phyloP scores from a whole-genome alignment of 2,329 filamentous ascomycete species.

The Cladorrhinum sp. region DNA sequence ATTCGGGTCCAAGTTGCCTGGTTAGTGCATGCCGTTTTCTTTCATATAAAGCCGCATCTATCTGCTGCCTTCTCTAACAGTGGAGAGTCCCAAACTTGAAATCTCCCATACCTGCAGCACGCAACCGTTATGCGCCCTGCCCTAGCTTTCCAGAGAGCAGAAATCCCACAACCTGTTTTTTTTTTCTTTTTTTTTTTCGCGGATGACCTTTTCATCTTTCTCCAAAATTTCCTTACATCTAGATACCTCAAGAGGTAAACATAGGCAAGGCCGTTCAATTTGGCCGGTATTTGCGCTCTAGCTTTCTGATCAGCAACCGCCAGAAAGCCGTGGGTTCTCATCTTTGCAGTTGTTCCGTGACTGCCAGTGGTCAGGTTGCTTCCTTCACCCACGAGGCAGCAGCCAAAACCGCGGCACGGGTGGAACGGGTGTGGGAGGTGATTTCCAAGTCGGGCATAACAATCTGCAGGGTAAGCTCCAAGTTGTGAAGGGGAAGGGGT shows the following conservation, averaged over 20 bases:
- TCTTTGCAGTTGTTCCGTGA: not conserved
- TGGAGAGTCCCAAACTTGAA: too few relatives aligned
- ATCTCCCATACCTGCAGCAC: not conserved
- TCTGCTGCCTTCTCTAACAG: not conserved
- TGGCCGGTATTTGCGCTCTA: too few relatives aligned
- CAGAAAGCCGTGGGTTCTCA: too few relatives aligned
- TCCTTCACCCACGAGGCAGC: not conserved
- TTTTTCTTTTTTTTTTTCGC: not conserved
- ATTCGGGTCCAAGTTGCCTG: too few relatives aligned
- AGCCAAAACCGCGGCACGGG: not conserved
- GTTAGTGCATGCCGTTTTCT: too few relatives aligned
- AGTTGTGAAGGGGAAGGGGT: conserved; percentile 6
- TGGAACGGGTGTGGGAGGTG: not conserved
- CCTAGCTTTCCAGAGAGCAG: not conserved
- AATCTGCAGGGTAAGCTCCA: conserved; percentile 5
- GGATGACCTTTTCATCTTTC: too few relatives aligned
- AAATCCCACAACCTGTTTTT: not conserved
- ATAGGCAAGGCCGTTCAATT: too few relatives aligned
- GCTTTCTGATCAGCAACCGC: too few relatives aligned
- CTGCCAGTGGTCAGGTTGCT: too few relatives aligned
- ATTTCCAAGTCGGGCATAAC: conserved; percentile 7
- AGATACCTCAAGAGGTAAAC: too few relatives aligned
- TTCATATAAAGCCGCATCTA: too few relatives aligned
- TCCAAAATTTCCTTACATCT: too few relatives aligned
- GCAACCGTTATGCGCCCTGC: not conserved